These are phyloP conservation scores for Stephania cephalantha DNA, from an alignment of 164 flowering plant genomes.

Conservation along the genomic window DNA sequence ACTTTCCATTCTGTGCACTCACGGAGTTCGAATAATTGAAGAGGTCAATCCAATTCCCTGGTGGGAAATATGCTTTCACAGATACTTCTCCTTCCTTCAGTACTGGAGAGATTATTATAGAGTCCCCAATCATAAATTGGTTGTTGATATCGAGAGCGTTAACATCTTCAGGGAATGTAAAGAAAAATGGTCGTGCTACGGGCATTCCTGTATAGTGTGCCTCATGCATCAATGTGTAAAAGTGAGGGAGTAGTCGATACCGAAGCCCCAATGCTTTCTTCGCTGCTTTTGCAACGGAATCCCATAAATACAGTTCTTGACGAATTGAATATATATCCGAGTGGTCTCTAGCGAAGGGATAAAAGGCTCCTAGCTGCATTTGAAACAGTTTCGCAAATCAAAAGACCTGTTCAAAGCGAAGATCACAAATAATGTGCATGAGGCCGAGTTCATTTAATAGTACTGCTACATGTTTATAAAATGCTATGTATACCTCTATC, in stretches of 20 bases:
- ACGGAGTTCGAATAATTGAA: constrained; percentile 42
- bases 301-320: constrained; percentile 82
- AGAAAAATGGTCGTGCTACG: constrained; percentile 72
- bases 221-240: constrained; percentile 65
- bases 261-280: constrained; percentile 44
- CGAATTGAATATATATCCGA: constrained; percentile 28
- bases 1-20: constrained; percentile 29
- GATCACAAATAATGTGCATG: no score
- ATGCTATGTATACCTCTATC: constrained; percentile 51
- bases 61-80: constrained; percentile 68
- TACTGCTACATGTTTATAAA: no score
- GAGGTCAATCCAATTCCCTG: constrained; percentile 70
- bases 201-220: constrained; percentile 58
- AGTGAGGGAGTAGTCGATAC: constrained; percentile 45
- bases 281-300: constrained; percentile 53
- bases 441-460: no score
- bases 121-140: constrained; percentile 66
- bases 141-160: constrained; percentile 47
- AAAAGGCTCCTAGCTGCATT: constrained; percentile 75
- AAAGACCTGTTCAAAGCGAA: not conserved
- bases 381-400: not conserved
- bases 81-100: constrained; percentile 38
- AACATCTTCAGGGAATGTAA: constrained; percentile 60
- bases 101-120: constrained; percentile 70
- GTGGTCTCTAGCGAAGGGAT: constrained; percentile 81